A percentile compares a stretch with the other conserved stretches of the same genome.
These are phyloP conservation scores for Aspergillus felis DNA, from an alignment of 2,329 filamentous ascomycete genomes.

Conservation along the genomic window DNA sequence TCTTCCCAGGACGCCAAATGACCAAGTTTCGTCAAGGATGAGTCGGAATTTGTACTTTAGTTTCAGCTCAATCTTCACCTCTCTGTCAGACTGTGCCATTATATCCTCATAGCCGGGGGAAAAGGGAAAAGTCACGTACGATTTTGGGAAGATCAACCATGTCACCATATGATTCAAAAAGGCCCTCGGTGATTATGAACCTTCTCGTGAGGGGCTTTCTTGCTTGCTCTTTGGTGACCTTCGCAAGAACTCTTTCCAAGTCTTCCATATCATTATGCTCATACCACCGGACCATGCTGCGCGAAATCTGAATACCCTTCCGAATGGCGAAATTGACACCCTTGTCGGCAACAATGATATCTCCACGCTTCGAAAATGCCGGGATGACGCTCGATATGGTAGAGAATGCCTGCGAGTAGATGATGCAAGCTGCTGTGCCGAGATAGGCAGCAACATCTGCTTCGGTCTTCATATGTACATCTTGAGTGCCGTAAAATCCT, in stretches of 20 bases:
- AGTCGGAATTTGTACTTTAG: conserved; percentile 96
- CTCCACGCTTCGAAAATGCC: conserved; percentile 92
- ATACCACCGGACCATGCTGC: conserved; percentile 90
- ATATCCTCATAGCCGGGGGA: background rate
- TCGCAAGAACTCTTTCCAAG: conserved; percentile 77
- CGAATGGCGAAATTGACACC: conserved; percentile 91
- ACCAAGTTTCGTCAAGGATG: conserved; percentile 96
- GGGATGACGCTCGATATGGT: conserved; percentile 97
- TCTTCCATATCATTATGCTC: conserved; percentile 96
- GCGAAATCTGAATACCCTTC: conserved; percentile 87
- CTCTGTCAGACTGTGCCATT: conserved; percentile 5
- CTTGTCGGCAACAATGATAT: conserved; percentile 93
- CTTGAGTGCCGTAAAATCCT: conserved; percentile 96
- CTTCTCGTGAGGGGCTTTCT: conserved; percentile 84
- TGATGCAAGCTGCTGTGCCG: conserved; percentile 82
- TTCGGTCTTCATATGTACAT: conserved; percentile 97
- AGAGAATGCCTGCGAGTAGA: conserved; percentile 94
- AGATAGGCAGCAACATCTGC: conserved; percentile 87
- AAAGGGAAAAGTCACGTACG: conserved; percentile 46
- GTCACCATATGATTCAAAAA: conserved; percentile 90
- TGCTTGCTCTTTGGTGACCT: conserved; percentile 81
- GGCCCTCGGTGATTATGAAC: conserved; percentile 92
- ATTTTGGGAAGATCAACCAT: conserved; percentile 79
- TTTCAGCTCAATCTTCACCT: conserved; percentile 74
- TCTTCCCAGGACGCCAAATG: conserved; percentile 87